phyloP scores from a whole-genome alignment of 1,139 yeast genomes.

The Sugiyamaella grinbergsii region DNA sequence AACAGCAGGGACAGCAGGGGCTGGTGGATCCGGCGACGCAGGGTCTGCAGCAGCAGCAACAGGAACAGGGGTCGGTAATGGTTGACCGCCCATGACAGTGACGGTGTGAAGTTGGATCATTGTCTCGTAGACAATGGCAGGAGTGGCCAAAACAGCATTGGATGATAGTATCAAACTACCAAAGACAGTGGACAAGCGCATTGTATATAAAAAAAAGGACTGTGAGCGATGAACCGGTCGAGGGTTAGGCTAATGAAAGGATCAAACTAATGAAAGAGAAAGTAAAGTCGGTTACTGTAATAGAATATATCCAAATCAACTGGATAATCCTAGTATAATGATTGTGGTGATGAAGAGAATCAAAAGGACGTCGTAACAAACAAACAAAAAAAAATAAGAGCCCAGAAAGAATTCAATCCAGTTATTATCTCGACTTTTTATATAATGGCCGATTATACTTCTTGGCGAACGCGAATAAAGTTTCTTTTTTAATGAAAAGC shows the following conservation, averaged over 20 bases:
- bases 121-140: conserved; percentile 36
- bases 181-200: conserved; percentile 17
- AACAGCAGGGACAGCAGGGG: conserved; percentile 1
- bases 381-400: no score
- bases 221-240: no score
- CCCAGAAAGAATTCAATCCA: no score
- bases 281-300: no score
- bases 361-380: no score
- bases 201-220: not conserved
- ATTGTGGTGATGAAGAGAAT: not conserved
- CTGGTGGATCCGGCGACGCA: not conserved
- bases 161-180: conserved; percentile 20
- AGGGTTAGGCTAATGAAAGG: no score
- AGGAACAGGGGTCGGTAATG: conserved; percentile 13
- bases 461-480: no score
- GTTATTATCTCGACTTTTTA: no score
- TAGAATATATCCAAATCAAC: conserved; percentile 4
- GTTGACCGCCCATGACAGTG: conserved; percentile 29
- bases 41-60: conserved; percentile 17
- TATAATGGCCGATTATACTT: no score
- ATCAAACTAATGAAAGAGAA: not conserved
- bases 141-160: conserved; percentile 26
- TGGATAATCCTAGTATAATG: not conserved
- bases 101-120: conserved; percentile 33
- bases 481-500: no score